Conservation (phyloP, 75 land plant genomes). For the Pinus taeda region DNA sequence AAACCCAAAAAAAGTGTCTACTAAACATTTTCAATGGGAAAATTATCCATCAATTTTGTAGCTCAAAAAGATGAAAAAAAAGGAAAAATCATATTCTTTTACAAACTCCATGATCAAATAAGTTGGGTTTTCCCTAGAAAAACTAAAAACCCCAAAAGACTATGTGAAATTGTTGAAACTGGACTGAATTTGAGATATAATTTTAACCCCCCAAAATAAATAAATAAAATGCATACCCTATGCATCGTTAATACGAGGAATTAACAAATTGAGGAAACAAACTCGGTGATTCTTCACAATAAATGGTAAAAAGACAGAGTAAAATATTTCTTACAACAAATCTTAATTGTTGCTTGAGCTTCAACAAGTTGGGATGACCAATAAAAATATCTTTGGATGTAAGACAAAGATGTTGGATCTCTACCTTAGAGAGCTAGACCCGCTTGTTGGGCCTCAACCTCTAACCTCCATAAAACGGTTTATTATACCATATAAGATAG, state of each 20-base stretch:
- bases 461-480: slow-evolving; percentile 54
- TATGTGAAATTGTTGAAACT: no score
- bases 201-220: neutral
- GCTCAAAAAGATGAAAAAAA: no score
- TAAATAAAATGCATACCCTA: neutral
- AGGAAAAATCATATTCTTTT: no score
- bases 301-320: neutral
- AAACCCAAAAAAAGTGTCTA: no score
- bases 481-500: slow-evolving; percentile 54
- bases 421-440: slow-evolving; percentile 72
- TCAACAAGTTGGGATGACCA: no score
- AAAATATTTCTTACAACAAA: slow-evolving; percentile 51
- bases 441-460: slow-evolving; percentile 54
- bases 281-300: neutral
- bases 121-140: no score
- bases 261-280: neutral
- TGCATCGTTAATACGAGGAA: neutral
- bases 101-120: no score
- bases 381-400: slow-evolving; percentile 68
- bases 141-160: no score
- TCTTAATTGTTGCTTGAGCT: slow-evolving; percentile 84
- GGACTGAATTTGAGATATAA: no score
- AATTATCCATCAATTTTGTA: no score
- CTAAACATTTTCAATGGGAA: no score
- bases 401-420: slow-evolving; percentile 75